Base-by-base conservation (phyloP, 495 filamentous ascomycete species). In the Arthonia radiata region DNA sequence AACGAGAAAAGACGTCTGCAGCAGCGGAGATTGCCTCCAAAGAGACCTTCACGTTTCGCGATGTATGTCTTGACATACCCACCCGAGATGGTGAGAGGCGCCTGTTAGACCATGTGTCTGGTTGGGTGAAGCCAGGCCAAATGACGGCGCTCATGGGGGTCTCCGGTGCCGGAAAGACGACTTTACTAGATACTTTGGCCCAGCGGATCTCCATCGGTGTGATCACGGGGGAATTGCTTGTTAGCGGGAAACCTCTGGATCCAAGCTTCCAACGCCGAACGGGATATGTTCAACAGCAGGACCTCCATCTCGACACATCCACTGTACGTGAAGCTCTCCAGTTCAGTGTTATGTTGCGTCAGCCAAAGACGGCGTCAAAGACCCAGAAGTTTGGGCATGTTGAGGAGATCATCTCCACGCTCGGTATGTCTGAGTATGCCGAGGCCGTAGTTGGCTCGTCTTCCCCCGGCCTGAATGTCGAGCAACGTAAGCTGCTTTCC, bases 101-200 rank as follows among this genome's bases (percentile, higher is more conserved):
- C 2, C 57, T 83, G 6, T 55, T 82, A 9, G 64, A 78, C 32
- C 54, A 67, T 23, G 59, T 83, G 4, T 73, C 61, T 34, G 78
- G 78, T 3, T 86, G 71, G 32, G 75, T 82, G 28, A 63, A 72
- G 32, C 77, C 78, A 2, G 76, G 78, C 1, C 54, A 72, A 37
- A 51, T 89, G 5, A 82, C 75, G 1, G 78, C 77, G 8, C 47
- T 86, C 8, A 81, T 83, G 76, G 78, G 78, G 5, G 71, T 71
- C 7, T 78, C 71, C 2, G 78, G 78, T n/a, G 78, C 78, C 8
- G 78, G 78, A 4, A 89, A 89, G 41, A 89, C 78, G 1, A 86
- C 78, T 0, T 46, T 86, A 2, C 43, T 89, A 14, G 76, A 89
- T 42, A 74, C 81, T 1, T 47, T 89, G 4, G 78, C 78, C 0